Percentiles rank a stretch among this genome's conserved stretches.
Conservation (phyloP, 495 filamentous ascomycete species). For the Penicillium waksmanii region DNA sequence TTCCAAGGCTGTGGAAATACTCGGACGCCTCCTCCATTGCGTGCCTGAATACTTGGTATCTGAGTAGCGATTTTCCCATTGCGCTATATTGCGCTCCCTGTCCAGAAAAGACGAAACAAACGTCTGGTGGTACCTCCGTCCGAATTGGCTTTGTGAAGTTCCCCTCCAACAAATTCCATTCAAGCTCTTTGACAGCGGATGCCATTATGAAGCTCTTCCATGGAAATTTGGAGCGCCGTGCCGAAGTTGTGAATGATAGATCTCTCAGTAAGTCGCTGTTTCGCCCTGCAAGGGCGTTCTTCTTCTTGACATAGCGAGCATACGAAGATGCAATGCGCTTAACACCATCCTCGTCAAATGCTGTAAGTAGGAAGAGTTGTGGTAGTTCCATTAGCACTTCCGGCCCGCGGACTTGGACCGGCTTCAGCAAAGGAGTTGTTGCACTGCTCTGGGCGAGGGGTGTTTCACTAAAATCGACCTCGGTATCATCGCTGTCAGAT, state of each 20-base stretch:
- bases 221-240: conserved; percentile 26
- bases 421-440: conserved; percentile 4
- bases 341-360: conserved; percentile 38
- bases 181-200: conserved; percentile 26
- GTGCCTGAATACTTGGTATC: conserved; percentile 31
- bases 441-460: conserved; percentile 17
- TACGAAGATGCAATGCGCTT: conserved; percentile 28
- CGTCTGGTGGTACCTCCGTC: conserved; percentile 11
- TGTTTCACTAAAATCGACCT: conserved; percentile 13
- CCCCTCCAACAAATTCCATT: conserved; percentile 19
- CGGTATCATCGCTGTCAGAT: conserved; percentile 5
- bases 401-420: neutral
- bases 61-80: conserved; percentile 38
- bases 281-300: neutral
- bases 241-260: conserved; percentile 31
- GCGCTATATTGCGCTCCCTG: conserved; percentile 39
- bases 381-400: conserved; percentile 11
- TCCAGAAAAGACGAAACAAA: conserved; percentile 40
- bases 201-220: conserved; percentile 33
- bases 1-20: conserved; percentile 32
- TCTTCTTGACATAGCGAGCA: conserved; percentile 24
- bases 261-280: conserved; percentile 23
- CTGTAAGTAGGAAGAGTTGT: conserved; percentile 29
- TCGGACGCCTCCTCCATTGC: conserved; percentile 29
- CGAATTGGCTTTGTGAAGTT: conserved; percentile 24